Percentiles rank a stretch among this genome's conserved stretches.
Evolutionary conservation across 2,329 filamentous ascomycete species (phyloP).

Genomic region (Apiospora arundinis): DNA sequence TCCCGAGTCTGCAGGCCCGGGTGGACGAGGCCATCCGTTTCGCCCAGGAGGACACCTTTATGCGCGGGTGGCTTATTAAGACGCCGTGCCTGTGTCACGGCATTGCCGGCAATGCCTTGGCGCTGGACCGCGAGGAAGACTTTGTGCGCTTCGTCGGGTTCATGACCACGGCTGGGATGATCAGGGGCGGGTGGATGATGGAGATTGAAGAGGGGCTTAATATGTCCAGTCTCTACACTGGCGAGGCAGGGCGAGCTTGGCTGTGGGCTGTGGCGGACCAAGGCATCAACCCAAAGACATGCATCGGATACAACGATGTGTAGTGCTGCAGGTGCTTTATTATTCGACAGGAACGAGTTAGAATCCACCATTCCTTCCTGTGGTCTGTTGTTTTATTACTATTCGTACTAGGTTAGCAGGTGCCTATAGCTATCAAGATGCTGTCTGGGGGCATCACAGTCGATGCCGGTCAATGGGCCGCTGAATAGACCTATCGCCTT

Average conservation of each 20-base stretch:
- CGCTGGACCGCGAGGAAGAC: slow-evolving; percentile 28
- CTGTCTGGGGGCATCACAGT: no score
- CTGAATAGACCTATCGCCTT: no score
- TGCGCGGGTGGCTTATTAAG: slow-evolving; percentile 65
- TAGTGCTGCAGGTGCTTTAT: slow-evolving; percentile 22
- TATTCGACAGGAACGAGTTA: not conserved
- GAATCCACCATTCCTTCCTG: no score
- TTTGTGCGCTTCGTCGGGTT: slow-evolving; percentile 35
- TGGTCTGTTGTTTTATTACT: no score
- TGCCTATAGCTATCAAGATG: no score
- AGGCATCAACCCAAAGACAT: slow-evolving; percentile 25
- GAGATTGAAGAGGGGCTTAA: slow-evolving; percentile 24
- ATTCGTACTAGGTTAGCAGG: no score
- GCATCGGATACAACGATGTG: slow-evolving; percentile 39
- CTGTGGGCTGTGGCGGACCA: slow-evolving; percentile 35
- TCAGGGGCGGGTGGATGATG: slow-evolving; percentile 22
- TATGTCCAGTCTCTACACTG: slow-evolving; percentile 35
- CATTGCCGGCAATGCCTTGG: slow-evolving; percentile 67
- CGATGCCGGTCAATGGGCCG: no score
- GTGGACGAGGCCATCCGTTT: slow-evolving; percentile 60
- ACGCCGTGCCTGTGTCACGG: slow-evolving; percentile 71
- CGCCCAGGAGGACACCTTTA: slow-evolving; percentile 60
- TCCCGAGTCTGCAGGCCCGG: slow-evolving; percentile 57
- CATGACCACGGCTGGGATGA: slow-evolving; percentile 30
- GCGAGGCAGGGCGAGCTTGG: slow-evolving; percentile 39